Conservation (phyloP, 495 filamentous ascomycete genomes). For the Aspergillus hancockii region DNA sequence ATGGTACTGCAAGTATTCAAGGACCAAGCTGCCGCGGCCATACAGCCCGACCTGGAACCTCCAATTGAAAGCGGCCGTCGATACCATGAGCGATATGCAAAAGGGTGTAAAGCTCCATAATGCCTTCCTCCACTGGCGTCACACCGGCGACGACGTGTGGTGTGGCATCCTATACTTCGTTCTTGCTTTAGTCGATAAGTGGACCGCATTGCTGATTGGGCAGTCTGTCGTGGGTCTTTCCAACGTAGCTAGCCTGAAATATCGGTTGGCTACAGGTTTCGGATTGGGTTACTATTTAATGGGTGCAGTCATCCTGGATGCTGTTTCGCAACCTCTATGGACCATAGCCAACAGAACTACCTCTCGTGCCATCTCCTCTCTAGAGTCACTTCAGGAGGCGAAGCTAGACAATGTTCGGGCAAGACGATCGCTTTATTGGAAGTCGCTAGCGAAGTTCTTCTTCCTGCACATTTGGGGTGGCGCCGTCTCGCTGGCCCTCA, state of each 20-base stretch:
- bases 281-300: constrained; percentile 62
- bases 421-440: constrained; percentile 56
- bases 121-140: constrained; percentile 62
- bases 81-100: constrained; percentile 53
- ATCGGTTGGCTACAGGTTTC: constrained; percentile 56
- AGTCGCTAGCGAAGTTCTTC: constrained; percentile 49
- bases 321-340: constrained; percentile 56
- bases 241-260: constrained; percentile 34
- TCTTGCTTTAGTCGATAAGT: constrained; percentile 60
- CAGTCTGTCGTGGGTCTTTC: constrained; percentile 47
- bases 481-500: constrained; percentile 47
- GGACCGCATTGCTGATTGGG: constrained; percentile 53
- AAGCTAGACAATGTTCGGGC: constrained; percentile 46
- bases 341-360: constrained; percentile 43
- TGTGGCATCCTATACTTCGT: constrained; percentile 61
- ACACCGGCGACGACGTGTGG: constrained; percentile 56
- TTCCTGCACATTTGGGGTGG: constrained; percentile 59
- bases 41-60: constrained; percentile 65
- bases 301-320: constrained; percentile 59
- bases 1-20: constrained; percentile 58
- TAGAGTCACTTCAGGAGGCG: constrained; percentile 42
- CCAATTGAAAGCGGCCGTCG: constrained; percentile 55
- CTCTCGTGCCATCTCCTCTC: constrained; percentile 29
- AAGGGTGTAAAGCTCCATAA: constrained; percentile 61
- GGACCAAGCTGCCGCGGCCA: constrained; percentile 50